A percentile compares a stretch with the other conserved stretches of the same genome.
Evolutionary conservation across 2,329 filamentous ascomycete genomes (phyloP).

Genomic region (Phoma sp.): DNA sequence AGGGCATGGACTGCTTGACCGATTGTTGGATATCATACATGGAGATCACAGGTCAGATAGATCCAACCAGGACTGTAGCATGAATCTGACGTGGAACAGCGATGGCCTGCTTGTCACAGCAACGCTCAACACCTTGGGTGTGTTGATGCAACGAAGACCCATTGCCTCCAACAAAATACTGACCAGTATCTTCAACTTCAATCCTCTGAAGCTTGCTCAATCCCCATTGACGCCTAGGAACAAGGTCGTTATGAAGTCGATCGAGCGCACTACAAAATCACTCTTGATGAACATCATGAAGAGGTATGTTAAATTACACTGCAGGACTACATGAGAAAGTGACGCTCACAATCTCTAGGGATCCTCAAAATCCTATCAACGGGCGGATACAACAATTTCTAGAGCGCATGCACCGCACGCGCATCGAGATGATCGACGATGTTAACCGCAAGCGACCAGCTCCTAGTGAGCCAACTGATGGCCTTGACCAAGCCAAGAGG

Average conservation of each 20-base stretch:
- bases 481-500: conserved; percentile 79
- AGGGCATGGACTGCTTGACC: conserved; percentile 86
- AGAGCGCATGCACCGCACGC: conserved; percentile 79
- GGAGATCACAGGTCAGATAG: conserved; percentile 78
- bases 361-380: conserved; percentile 77
- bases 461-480: conserved; percentile 73
- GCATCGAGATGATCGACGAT: conserved; percentile 81
- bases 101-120: conserved; percentile 89
- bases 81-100: conserved; percentile 56
- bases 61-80: conserved; percentile 12
- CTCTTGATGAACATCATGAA: conserved; percentile 84
- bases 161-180: conserved; percentile 85
- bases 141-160: conserved; percentile 81
- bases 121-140: conserved; percentile 85
- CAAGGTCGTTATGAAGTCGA: conserved; percentile 85
- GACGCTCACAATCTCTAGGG: conserved; percentile 57
- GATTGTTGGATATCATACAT: conserved; percentile 83
- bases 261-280: conserved; percentile 90
- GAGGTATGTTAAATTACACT: conserved; percentile 59
- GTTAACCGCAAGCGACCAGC: conserved; percentile 76
- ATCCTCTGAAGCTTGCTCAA: conserved; percentile 81
- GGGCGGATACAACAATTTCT: conserved; percentile 86
- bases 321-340: not conserved
- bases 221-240: conserved; percentile 77
- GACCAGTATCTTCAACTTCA: conserved; percentile 86